phyloP scores from a whole-genome alignment of 129 eudicot genomes.

The Smallanthus sonchifolius region DNA sequence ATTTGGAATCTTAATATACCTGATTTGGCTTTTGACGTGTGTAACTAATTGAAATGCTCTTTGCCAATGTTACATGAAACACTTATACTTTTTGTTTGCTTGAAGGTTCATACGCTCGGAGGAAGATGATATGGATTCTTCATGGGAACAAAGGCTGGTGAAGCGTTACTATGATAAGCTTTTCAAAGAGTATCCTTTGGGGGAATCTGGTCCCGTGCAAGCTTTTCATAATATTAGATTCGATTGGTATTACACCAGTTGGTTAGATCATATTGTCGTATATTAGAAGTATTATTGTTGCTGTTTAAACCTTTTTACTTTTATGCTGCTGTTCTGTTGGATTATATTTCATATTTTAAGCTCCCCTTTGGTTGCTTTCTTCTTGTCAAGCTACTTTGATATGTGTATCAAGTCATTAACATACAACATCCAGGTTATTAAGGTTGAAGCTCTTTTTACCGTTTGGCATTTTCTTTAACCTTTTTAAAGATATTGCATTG shows the following conservation, averaged over 20 bases:
- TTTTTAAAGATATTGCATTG: constrained; percentile 79
- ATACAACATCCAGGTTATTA: neutral
- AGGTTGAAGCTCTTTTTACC: neutral
- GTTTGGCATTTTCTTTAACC: constrained; percentile 30
- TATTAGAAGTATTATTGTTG: neutral
- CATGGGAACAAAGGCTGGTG: constrained; percentile 98
- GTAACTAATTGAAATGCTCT: constrained; percentile 3
- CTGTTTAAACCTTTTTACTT: neutral
- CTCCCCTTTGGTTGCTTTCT: neutral
- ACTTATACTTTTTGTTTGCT: neutral
- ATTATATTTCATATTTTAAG: neutral
- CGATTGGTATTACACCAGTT: neutral
- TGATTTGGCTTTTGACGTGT: neutral
- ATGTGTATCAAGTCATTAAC: neutral
- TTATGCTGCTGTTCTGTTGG: neutral
- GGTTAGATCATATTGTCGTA: neutral
- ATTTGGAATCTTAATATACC: neutral
- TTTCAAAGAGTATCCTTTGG: constrained; percentile 92
- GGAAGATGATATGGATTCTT: constrained; percentile 84
- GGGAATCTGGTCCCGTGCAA: neutral
- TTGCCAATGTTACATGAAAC: constrained; percentile 3
- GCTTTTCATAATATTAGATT: neutral
- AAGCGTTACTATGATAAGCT: constrained; percentile 98
- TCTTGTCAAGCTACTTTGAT: neutral
- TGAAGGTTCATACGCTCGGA: constrained; percentile 85